These are phyloP conservation scores for Monilinia fructicola DNA, from an alignment of 2,329 filamentous ascomycete species.

Conservation along the genomic window DNA sequence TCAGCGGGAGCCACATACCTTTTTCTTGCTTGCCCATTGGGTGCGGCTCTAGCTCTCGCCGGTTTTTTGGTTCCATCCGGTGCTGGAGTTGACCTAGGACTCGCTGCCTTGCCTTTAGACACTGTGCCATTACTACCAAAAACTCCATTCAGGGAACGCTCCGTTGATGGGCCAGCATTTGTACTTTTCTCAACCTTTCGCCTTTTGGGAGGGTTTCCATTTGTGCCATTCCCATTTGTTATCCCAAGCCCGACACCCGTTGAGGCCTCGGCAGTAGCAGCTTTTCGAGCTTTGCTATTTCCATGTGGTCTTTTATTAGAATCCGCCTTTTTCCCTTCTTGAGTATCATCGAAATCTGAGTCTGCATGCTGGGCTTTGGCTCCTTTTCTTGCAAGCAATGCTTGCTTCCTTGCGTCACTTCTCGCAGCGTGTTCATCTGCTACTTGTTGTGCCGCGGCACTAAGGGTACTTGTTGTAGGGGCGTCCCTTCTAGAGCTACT, in stretches of 20 bases:
- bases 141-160: conserved; percentile 65
- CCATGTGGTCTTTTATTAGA: conserved; percentile 60
- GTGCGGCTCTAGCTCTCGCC: conserved; percentile 62
- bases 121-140: conserved; percentile 49
- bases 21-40: conserved; percentile 74
- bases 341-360: conserved; percentile 75
- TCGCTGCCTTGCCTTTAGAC: conserved; percentile 60
- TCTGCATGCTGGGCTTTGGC: conserved; percentile 60
- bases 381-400: conserved; percentile 68
- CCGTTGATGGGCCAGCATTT: conserved; percentile 55
- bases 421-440: conserved; percentile 82
- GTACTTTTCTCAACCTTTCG: conserved; percentile 74
- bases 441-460: conserved; percentile 70
- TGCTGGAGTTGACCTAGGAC: conserved; percentile 66
- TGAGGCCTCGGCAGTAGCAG: conserved; percentile 53
- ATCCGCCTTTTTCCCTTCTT: conserved; percentile 44
- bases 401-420: conserved; percentile 82
- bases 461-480: conserved; percentile 66
- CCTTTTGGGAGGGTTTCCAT: conserved; percentile 63
- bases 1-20: conserved; percentile 55
- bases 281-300: conserved; percentile 62
- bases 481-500: conserved; percentile 78
- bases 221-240: conserved; percentile 52
- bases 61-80: conserved; percentile 68
- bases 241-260: conserved; percentile 64